Base-by-base conservation (phyloP, 306 rosid genomes). In the Begonia masoniana region DNA sequence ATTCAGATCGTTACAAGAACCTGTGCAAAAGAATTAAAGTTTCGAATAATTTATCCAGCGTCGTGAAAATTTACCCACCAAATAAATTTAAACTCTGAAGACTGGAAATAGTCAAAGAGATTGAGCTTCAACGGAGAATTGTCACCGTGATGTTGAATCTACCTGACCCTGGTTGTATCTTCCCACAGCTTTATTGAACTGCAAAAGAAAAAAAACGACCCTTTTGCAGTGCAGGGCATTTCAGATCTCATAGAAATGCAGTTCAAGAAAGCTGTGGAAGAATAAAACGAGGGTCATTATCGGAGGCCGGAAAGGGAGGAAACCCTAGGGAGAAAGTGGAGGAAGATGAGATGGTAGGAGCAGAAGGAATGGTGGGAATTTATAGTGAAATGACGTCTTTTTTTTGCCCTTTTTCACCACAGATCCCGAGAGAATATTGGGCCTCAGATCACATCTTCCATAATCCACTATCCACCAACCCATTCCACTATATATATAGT, bases 221-320 rank as follows among this genome's bases (percentile, higher is more conserved):
- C 39, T 50, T 63, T 23, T 26, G 7, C 16, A 17, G n/a, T 0
- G 55, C 76, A 70, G 59, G 74, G 42, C 57, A 58, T 57, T n/a
- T 41, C 16, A 58, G 50, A 74, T 67, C 68, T 50, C 50, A 41
- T 15, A 56, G 63, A 12, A 70, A 73, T 76, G 91, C 91, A 82
- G 91, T 82, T 82, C 91, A 82, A 82, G 91, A 82, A 82, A 82
- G 91, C 91, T 79, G 91, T 82, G 91, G 91, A 82, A 82, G 73
- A 82, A 78, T 74, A 78, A 78, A 78, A 71, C 76, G 67, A 82
- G 83, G 70, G 49, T 55, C 91, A 82, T 59, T 9, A 24, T 43
- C 23, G 2, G 9, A 12, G 10, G 15, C 57, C 23, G 9, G 9
- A 6, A 53, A 10, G 9, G 3, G 15, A 23, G 15, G 23, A 49